Evolutionary conservation across 2,329 filamentous ascomycete species (phyloP), one percentile per base, ranked within the genome.

Genomic region (Orbilia oligospora): DNA sequence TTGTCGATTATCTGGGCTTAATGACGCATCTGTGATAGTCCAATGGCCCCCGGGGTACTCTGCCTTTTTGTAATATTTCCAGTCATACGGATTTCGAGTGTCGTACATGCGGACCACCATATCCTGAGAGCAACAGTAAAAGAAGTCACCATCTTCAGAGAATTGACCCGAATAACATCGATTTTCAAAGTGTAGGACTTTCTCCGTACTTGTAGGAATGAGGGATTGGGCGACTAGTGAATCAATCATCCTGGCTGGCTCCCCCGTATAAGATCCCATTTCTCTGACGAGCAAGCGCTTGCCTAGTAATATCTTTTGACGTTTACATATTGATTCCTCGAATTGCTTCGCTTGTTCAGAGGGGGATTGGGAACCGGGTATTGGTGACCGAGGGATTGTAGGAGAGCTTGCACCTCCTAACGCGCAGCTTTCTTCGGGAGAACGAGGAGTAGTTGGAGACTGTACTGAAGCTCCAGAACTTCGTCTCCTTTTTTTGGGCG

Each of bases 61-160:
- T 4, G 94, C 93, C 0, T 92, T 95, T 86, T 95, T 98, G 87
- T 97, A 97, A 84, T 97, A 94, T 83, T 91, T 92, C 96, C 96
- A 99, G 80, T 94, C 89, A 84, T 96, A 97, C 0, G 95, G 94
- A 81, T 97, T 97, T 0, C 93, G 94, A 0, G 96, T 98, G 84
- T 98, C 95, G 85, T 98, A 99, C 93, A 99, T 94, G 67, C 94
- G 91, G 9, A 99, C 94, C 81, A 90, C 92, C 86, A 97, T 97
- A 84, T 98, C 94, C 84, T 97, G 93, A 9, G 92, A 92, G 82
- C 92, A 96, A 5, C 92, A 91, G 83, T 95, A 98, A 86, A 97
- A 98, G 86, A 98, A 98, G 84, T 97, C 97, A 27, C 96, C 96
- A 82, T 99, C 96, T 80, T 97, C 93, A 0, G 93, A 97, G 84